Evolutionary conservation across 768 basidiomycete species (phyloP).

Genomic region (Pilatotrama ljubarskyi): DNA sequence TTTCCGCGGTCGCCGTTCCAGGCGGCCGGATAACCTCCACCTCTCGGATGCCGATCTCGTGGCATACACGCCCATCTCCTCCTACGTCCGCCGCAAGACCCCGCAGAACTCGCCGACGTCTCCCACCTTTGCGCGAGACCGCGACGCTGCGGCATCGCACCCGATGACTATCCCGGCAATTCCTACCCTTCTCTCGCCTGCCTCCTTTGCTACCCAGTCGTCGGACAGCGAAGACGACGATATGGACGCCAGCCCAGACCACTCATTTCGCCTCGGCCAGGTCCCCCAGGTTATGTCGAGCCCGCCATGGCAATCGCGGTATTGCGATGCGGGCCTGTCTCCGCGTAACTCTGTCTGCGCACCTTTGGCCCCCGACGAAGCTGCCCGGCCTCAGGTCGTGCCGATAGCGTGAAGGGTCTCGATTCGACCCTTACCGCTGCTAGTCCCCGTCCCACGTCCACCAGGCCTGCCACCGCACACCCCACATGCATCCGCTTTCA

Average conservation of each 20-base stretch:
- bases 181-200: conserved; percentile 39
- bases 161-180: conserved; percentile 68
- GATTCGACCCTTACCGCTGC: background rate
- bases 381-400: conserved; percentile 1
- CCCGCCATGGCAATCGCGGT: conserved; percentile 20
- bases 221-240: conserved; percentile 33
- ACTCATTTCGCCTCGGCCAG: conserved; percentile 16
- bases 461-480: too few species aligned
- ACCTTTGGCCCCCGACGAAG: conserved; percentile 14
- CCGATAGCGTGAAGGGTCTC: conserved; percentile 13
- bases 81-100: conserved; percentile 77
- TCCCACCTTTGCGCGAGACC: conserved; percentile 54
- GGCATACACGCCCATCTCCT: conserved; percentile 68
- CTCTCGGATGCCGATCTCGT: conserved; percentile 30
- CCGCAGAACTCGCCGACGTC: conserved; percentile 73
- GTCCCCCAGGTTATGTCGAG: conserved; percentile 4
- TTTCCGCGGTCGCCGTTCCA: conserved; percentile 23
- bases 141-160: conserved; percentile 37
- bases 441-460: too few species aligned
- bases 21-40: conserved; percentile 27
- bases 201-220: conserved; percentile 16
- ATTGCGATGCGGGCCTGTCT: conserved; percentile 16
- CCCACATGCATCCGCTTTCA: background rate
- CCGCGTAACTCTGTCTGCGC: conserved; percentile 16
- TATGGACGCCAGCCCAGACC: conserved; percentile 19